Percentiles rank a stretch among this genome's conserved stretches.
Conservation (phyloP, 2,329 filamentous ascomycete species). For the Lachnellula willkommii region DNA sequence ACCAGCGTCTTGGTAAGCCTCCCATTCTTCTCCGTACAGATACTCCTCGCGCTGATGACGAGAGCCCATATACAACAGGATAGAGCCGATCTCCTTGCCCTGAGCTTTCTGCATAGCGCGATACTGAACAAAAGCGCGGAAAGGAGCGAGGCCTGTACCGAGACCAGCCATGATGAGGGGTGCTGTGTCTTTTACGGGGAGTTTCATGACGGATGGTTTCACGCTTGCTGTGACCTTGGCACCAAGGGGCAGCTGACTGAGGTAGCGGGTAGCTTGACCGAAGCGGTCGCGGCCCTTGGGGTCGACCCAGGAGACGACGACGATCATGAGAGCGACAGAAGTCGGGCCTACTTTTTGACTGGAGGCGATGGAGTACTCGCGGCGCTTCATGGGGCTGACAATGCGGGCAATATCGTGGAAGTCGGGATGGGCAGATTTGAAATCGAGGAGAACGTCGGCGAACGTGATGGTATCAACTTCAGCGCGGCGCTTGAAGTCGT, state of each 20-base stretch:
- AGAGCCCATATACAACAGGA: conserved; percentile 93
- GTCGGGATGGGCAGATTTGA: conserved; percentile 77
- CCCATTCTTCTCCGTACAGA: conserved; percentile 98
- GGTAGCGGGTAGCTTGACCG: conserved; percentile 88
- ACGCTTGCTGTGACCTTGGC: conserved; percentile 83
- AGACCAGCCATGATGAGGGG: conserved; percentile 98
- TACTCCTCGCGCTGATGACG: conserved; percentile 98
- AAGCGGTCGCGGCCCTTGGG: conserved; percentile 80
- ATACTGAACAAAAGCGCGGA: conserved; percentile 98
- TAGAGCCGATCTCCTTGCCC: conserved; percentile 88
- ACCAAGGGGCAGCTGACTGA: conserved; percentile 70
- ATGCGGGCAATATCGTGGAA: conserved; percentile 88
- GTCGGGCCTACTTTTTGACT: conserved; percentile 90
- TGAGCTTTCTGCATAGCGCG: conserved; percentile 97
- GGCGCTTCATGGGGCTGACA: conserved; percentile 85
- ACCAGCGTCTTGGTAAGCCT: conserved; percentile 91
- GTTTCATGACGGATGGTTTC: conserved; percentile 98
- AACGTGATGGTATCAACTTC: conserved; percentile 91
- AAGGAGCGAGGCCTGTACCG: conserved; percentile 96
- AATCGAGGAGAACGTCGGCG: conserved; percentile 85
- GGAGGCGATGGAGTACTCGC: conserved; percentile 98
- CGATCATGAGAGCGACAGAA: conserved; percentile 90
- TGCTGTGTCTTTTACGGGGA: conserved; percentile 79
- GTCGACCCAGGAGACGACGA: conserved; percentile 95
- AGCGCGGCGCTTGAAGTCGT: conserved; percentile 85